These are phyloP conservation scores for Conidiobolus coronatus DNA, from an alignment of 371 early-diverging fungal species.

Conservation along the genomic window DNA sequence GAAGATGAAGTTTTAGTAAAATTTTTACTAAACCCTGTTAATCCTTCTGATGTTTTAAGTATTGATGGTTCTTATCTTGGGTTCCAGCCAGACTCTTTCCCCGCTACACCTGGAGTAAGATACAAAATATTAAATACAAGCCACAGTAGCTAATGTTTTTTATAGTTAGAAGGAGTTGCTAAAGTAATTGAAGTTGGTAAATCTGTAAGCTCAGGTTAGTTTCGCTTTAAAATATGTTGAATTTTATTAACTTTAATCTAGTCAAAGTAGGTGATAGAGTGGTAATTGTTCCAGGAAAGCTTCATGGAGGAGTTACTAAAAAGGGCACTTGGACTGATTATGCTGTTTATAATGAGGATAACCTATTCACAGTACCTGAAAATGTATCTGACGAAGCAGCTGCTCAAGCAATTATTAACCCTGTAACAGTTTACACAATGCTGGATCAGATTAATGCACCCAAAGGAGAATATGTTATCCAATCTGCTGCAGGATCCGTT, in stretches of 20 bases:
- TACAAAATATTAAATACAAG: too few relatives aligned
- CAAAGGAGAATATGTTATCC: background rate
- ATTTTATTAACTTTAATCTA: background rate
- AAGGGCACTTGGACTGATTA: background rate
- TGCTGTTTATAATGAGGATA: background rate
- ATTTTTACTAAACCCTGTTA: background rate
- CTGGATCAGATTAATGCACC: background rate
- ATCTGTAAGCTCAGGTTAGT: background rate
- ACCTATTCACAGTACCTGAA: background rate
- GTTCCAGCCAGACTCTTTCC: background rate
- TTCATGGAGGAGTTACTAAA: background rate
- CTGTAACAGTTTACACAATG: background rate
- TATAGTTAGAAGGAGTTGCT: slow-evolving; percentile 1
- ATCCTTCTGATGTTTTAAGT: slow-evolving; percentile 1
- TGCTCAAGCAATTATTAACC: background rate
- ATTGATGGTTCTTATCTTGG: background rate
- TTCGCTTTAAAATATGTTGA: background rate
- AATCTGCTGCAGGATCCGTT: background rate
- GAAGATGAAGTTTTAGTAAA: background rate
- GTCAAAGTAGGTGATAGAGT: slow-evolving; percentile 1
- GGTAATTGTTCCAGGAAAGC: background rate
- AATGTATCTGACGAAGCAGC: slow-evolving; percentile 2
- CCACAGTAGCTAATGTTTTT: background rate
- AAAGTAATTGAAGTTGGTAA: background rate
- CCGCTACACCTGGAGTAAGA: slow-evolving; percentile 1